phyloP scores from a whole-genome alignment of 75 land plant species.

The Ceratopteris richardii region DNA sequence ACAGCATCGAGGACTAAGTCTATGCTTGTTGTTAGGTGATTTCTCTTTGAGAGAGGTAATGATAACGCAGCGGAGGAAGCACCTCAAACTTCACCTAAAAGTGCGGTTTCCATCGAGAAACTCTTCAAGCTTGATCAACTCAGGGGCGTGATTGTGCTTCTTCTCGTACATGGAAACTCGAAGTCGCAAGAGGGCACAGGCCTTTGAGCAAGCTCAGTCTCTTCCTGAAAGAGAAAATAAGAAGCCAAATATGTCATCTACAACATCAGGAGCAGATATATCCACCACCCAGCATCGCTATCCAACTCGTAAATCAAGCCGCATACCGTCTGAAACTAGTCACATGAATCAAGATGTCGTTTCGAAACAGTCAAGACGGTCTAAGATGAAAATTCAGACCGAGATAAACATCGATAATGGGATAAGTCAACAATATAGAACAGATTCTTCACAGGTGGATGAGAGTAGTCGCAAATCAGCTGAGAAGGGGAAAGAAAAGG shows the following conservation, averaged over 20 bases:
- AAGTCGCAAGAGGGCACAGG: conserved; percentile 47
- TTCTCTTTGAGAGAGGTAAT: too few species aligned
- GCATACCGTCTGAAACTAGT: neutral
- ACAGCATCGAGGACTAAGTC: too few species aligned
- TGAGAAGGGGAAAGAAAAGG: conserved; percentile 31
- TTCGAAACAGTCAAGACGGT: too few species aligned
- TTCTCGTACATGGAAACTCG: conserved; percentile 43
- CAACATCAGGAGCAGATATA: conserved; percentile 1
- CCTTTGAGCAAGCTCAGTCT: conserved; percentile 31
- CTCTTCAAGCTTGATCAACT: neutral
- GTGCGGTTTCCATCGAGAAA: neutral
- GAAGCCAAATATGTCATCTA: neutral
- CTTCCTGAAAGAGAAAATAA: conserved; percentile 18
- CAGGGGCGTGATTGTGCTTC: neutral
- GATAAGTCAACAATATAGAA: neutral
- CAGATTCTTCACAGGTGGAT: too few species aligned
- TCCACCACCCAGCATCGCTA: neutral
- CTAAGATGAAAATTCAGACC: too few species aligned
- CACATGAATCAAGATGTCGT: neutral
- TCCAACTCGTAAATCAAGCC: neutral
- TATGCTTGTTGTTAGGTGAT: too few species aligned
- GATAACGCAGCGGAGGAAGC: too few species aligned
- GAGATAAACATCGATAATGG: too few species aligned
- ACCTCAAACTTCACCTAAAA: too few species aligned
- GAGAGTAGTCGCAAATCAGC: conserved; percentile 1